Evolutionary conservation across 2,329 filamentous ascomycete genomes (phyloP), one percentile per base, ranked within the genome.

Genomic region (Botrytis paeoniae): DNA sequence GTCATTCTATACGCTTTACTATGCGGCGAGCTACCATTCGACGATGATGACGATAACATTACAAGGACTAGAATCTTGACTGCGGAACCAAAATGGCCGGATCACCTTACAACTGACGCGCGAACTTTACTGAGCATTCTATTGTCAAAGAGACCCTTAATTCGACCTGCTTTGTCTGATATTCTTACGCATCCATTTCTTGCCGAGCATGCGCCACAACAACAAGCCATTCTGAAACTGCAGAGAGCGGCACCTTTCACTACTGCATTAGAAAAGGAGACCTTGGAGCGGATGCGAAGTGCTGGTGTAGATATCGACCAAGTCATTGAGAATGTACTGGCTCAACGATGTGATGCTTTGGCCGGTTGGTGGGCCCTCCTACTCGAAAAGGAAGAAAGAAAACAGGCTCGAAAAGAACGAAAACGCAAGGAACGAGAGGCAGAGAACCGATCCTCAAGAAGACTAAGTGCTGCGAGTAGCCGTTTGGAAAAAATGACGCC

Each of bases 281-380:
- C 94, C 0, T 82, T 99, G 39, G 91, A 97, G 75, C 89, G 96
- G 37, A 98, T 99, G 95, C 92, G 93, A 74, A 93, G 92, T 76
- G 94, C 96, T 8, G 96, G 96, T 0, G 94, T 98, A 37, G 93
- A 98, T 79, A 96, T 97, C 73, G 96, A 99, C 80, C 88, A 92
- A 74, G 93, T 99, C 12, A 95, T 98, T 75, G 95, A 98, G 81
- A 97, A 96, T 78, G 96, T 99, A 4, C 83, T 97, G 51, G 89
- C 94, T 6, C 94, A 97, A 81, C 89, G 93, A 76, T 98, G 96
- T 80, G 95, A 99, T 82, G 88, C 92, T 9, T 84, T 99, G 66
- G 93, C 94, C 69, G 96, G 96, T 9, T 99, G 96, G 96, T 99
- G 96, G 96, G 93, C 93, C 4, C 83, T 99, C 41, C 84, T 99